Evolutionary conservation across 257 asterid genomes (phyloP).

Genomic region (Vinca minor): DNA sequence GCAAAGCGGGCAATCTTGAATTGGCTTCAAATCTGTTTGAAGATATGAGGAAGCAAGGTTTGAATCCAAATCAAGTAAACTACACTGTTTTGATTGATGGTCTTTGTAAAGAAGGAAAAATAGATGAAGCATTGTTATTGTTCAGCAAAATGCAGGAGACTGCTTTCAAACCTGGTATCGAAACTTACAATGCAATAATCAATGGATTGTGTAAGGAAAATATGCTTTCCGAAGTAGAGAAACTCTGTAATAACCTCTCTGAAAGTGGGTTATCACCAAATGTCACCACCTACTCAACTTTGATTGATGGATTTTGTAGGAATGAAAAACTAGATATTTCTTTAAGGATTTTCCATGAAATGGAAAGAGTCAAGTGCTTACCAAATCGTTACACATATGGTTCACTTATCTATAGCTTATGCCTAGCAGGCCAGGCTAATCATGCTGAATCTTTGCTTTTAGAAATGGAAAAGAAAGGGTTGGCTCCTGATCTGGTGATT

Average conservation of each 20-base stretch:
- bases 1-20: slow-evolving; percentile 49
- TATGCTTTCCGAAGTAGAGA: slow-evolving; percentile 57
- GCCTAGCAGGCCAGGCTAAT: slow-evolving; percentile 56
- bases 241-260: slow-evolving; percentile 41
- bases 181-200: slow-evolving; percentile 65
- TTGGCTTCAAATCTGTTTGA: slow-evolving; percentile 50
- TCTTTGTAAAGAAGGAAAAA: slow-evolving; percentile 64
- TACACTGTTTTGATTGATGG: slow-evolving; percentile 71
- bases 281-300: slow-evolving; percentile 66
- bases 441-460: slow-evolving; percentile 54
- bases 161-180: slow-evolving; percentile 49
- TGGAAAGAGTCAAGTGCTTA: slow-evolving; percentile 54
- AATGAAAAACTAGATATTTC: slow-evolving; percentile 51
- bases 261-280: slow-evolving; percentile 60
- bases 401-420: slow-evolving; percentile 65
- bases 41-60: slow-evolving; percentile 65
- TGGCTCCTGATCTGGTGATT: slow-evolving; percentile 65
- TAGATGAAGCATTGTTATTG: slow-evolving; percentile 55
- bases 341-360: slow-evolving; percentile 58
- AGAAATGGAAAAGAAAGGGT: slow-evolving; percentile 50
- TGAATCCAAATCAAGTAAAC: slow-evolving; percentile 64
- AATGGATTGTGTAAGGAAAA: slow-evolving; percentile 53
- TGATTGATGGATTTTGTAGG: slow-evolving; percentile 79
- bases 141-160: slow-evolving; percentile 42
- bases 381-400: slow-evolving; percentile 76